These are phyloP conservation scores for Prunella vulgaris DNA, from an alignment of 257 asterid species.

Conservation along the genomic window DNA sequence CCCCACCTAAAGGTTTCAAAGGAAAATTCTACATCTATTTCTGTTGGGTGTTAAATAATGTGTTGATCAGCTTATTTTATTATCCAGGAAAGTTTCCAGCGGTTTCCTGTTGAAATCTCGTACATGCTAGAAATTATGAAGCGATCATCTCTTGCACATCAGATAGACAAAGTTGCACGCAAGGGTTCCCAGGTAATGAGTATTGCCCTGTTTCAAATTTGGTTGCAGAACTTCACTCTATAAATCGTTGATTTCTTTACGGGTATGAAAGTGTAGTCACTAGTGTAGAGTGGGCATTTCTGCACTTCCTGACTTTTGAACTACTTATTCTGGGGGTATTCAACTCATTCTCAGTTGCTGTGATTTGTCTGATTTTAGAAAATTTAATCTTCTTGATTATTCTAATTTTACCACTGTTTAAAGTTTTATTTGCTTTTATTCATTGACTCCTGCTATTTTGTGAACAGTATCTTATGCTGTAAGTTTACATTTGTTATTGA, in stretches of 20 bases:
- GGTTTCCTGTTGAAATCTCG: conserved; percentile 75
- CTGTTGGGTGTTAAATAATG: not conserved
- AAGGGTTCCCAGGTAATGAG: conserved; percentile 77
- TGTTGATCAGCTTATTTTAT: conserved; percentile 13
- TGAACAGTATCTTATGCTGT: conserved; percentile 13
- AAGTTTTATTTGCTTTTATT: conserved; percentile 4
- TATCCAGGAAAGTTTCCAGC: conserved; percentile 78
- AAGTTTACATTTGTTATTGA: not conserved
- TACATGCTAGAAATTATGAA: conserved; percentile 81
- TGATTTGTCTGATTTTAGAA: not conserved
- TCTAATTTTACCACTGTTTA: not conserved
- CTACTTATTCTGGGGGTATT: not conserved
- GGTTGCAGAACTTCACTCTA: not conserved
- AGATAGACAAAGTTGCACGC: conserved; percentile 72
- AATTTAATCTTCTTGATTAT: not conserved
- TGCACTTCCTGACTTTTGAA: not conserved
- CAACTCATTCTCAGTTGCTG: conserved; percentile 1
- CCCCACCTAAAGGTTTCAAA: not conserved
- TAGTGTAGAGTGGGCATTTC: not conserved
- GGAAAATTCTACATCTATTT: not conserved
- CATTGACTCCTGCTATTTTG: not conserved
- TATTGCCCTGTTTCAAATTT: not conserved
- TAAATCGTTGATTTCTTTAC: not conserved
- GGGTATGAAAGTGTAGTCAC: conserved; percentile 1
- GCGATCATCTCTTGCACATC: conserved; percentile 87